phyloP scores from a whole-genome alignment of 768 basidiomycete species.

The Cystoderma amianthinum region DNA sequence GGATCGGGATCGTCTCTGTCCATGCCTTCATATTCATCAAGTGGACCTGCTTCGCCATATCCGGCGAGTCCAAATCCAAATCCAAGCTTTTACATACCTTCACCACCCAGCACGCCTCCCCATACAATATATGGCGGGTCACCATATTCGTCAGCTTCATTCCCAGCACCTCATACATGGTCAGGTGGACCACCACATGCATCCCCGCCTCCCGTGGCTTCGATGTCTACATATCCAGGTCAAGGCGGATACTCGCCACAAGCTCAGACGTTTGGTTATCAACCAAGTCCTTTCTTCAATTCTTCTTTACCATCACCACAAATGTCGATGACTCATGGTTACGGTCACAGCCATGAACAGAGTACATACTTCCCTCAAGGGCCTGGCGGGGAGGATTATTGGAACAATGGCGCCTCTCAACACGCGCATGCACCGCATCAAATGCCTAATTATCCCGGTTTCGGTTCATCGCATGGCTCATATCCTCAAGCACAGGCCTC shows the following conservation, averaged over 20 bases:
- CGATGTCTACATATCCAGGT: slow-evolving; percentile 9
- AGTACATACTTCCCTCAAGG: slow-evolving; percentile 17
- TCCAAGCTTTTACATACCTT: neutral
- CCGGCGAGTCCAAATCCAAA: neutral
- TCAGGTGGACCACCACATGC: slow-evolving; percentile 7
- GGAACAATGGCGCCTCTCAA: neutral
- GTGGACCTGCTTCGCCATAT: neutral
- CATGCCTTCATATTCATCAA: neutral
- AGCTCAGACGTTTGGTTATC: neutral
- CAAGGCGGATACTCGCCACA: neutral
- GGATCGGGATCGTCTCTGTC: neutral
- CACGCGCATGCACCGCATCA: slow-evolving; percentile 7
- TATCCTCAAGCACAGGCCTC: slow-evolving; percentile 10
- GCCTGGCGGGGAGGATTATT: slow-evolving; percentile 12
- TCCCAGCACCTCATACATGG: slow-evolving; percentile 5
- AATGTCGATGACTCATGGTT: slow-evolving; percentile 3
- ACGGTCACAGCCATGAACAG: neutral
- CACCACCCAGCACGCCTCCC: neutral
- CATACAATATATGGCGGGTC: neutral
- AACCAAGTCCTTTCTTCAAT: neutral
- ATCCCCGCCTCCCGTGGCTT: slow-evolving; percentile 12
- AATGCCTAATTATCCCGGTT: slow-evolving; percentile 9
- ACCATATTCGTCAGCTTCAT: neutral
- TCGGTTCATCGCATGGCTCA: slow-evolving; percentile 5
- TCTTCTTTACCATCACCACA: neutral